Evolutionary conservation across 768 basidiomycete species (phyloP).

Genomic region (Lyophyllum semitale): DNA sequence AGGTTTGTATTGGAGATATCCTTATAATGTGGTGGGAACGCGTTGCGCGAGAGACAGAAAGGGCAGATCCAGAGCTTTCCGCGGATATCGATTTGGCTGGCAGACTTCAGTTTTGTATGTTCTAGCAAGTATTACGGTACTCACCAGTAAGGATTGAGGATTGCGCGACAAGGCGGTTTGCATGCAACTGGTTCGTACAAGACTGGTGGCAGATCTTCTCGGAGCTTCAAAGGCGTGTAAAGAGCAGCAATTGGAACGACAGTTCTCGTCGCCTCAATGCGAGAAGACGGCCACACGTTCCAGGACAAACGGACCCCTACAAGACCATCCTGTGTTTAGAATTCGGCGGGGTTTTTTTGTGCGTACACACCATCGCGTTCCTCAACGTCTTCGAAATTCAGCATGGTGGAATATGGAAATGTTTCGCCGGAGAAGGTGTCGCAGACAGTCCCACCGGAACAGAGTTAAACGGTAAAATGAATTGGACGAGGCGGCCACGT

Average conservation of each 20-base stretch:
- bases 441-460: constrained; percentile 37
- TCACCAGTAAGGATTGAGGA: constrained; percentile 97
- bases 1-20: constrained; percentile 97
- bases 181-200: constrained; percentile 98
- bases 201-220: constrained; percentile 94
- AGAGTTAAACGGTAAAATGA: constrained; percentile 21
- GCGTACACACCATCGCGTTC: constrained; percentile 82
- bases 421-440: constrained; percentile 38
- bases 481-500: constrained; percentile 32
- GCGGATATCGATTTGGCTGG: constrained; percentile 96
- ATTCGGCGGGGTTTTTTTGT: neutral
- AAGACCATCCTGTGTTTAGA: neutral
- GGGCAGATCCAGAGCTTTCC: constrained; percentile 99
- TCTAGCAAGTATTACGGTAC: constrained; percentile 22
- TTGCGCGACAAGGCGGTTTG: constrained; percentile 96
- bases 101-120: constrained; percentile 12
- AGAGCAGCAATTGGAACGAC: constrained; percentile 98
- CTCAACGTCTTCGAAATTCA: constrained; percentile 96
- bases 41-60: constrained; percentile 94
- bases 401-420: constrained; percentile 44
- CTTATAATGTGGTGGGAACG: constrained; percentile 98
- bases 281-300: constrained; percentile 98
- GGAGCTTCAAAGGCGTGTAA: constrained; percentile 92
- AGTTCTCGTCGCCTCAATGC: constrained; percentile 96
- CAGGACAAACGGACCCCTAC: constrained; percentile 92